Evolutionary conservation across 2,329 filamentous ascomycete species (phyloP), one percentile per base, ranked within the genome.

Genomic region (Aspergillus carbonarius): DNA sequence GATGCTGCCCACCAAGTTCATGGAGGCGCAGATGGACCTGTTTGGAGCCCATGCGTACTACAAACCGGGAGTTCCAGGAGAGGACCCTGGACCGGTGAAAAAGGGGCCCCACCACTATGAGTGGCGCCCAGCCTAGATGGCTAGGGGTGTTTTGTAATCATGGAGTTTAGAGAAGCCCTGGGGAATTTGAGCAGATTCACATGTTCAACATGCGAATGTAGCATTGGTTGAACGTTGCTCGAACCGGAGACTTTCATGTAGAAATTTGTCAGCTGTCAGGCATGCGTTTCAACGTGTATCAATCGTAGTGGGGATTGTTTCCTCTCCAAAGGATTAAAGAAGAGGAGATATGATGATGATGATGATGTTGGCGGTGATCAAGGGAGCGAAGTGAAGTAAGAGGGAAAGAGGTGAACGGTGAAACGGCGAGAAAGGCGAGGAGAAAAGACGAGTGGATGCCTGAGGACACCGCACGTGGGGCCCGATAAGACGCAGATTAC

Each of bases 1-100:
- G 3, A 81, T 82, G 59, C 70, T 91, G 32, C 88, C 88, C 0
- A 89, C 87, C 4, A 81, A 83, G 57, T 90, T 91, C 68, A 87
- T 88, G 75, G 87, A 90, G 72, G 87, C 87, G 0, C 82, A 91
- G 75, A 75, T 91, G 70, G 87, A 90, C 68, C 89, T 86, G 67
- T 91, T 91, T 69, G 88, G 88, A 0, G 80, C 82, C 37, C 87
- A 90, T 70, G 84, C 83, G 75, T 90, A 84, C 68, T 85, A 89
- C 68, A 74, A 73, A 60, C 70, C 73, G 4, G 68, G 71, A 5
- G 77, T 81, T 61, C 82, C 82, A 63, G 79, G 79, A 1, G 83
- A 87, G 62, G 79, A 78, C 50, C 75, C 80, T 2, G 80, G 82
- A 1, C 73, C 78, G 58, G 79, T 84, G 1, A 75, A 74, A 61